Evolutionary conservation across 2,329 filamentous ascomycete species (phyloP).

Genomic region (Nigrospora oryzae): DNA sequence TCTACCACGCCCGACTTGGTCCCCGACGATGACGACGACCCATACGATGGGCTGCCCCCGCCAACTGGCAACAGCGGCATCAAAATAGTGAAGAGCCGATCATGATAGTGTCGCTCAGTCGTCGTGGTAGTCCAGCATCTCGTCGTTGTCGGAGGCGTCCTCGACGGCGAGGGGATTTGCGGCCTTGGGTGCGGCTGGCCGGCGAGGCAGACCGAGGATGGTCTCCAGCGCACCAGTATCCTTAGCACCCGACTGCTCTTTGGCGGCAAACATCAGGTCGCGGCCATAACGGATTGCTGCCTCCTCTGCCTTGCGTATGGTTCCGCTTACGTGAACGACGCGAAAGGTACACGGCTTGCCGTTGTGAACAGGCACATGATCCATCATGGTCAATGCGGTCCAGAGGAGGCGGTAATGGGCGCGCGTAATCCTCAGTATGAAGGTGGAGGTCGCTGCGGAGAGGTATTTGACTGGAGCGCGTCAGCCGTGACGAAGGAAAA

Average conservation of each 20-base stretch:
- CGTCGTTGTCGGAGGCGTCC: constrained; percentile 35
- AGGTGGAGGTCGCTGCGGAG: constrained; percentile 84
- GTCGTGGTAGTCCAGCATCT: constrained; percentile 20
- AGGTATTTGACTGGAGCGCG: constrained; percentile 72
- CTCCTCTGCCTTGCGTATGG: constrained; percentile 85
- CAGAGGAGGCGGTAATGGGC: constrained; percentile 81
- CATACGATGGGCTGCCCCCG: constrained; percentile 43
- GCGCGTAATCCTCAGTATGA: constrained; percentile 78
- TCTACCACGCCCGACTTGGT: constrained; percentile 23
- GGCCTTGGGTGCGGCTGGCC: constrained; percentile 5
- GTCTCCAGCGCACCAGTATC: constrained; percentile 23
- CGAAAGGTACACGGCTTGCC: constrained; percentile 67
- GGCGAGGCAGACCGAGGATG: constrained; percentile 24
- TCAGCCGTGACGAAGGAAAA: constrained; percentile 10
- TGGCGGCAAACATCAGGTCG: constrained; percentile 59
- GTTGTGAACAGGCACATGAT: constrained; percentile 52
- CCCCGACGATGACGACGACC: constrained; percentile 24
- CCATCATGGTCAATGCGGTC: constrained; percentile 79
- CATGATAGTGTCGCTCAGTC: constrained; percentile 32
- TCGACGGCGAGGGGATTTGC: background rate
- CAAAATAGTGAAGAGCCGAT: constrained; percentile 56
- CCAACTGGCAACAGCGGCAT: constrained; percentile 52
- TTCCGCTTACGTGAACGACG: constrained; percentile 83
- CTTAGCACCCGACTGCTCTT: constrained; percentile 28
- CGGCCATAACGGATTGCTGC: constrained; percentile 77